Evolutionary conservation across 1,284 basidiomycete species (phyloP), one percentile per base, ranked within the genome.

Genomic region (Cutaneotrichosporon sp.): DNA sequence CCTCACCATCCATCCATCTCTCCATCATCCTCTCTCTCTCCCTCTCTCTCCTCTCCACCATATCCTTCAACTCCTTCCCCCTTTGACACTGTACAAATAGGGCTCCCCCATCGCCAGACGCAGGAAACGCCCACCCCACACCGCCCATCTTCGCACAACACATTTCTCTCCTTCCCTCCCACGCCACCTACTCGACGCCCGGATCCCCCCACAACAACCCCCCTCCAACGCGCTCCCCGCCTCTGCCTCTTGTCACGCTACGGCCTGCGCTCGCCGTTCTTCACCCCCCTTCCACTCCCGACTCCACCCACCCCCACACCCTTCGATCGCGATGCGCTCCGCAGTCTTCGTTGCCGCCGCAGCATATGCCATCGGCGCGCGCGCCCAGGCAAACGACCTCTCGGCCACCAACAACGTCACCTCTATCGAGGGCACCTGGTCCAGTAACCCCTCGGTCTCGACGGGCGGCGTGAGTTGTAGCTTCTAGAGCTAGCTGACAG

Each of bases 401-500:
- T 67, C 67, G 14, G 58, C 65, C 2, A 69, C 70, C 22, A 78
- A 87, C 79, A 92, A 91, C 71, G 81, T 83, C 2, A 90, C 90
- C 1, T 57, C 81, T 56, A 81, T 97, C 56, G 68, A 76, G 29
- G 94, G 94, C 0, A 94, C 92, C 22, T 97, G 94, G 94, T 85
- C 84, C 57, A 88, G 89, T 45, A 87, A 85, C 68, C 83, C 84
- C 68, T 81, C 84, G 34, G 92, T 97, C 36, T 49, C 83, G 16
- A 95, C 94, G 18, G 94, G 94, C 43, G 42, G 87, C n/a, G 92
- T 94, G 74, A 79, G 92, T n/a, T n/a, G n/a, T n/a, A n/a, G n/a
- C n/a, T n/a, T n/a, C n/a, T 87, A 31, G 42, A 36, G 25, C 18
- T 47, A n/a, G 45, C 13, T 47, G 20, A 11, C 13, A 25, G 13